Conservation (phyloP, 352 stramenopile species). For the Phytophthora macrochlamydospora region DNA sequence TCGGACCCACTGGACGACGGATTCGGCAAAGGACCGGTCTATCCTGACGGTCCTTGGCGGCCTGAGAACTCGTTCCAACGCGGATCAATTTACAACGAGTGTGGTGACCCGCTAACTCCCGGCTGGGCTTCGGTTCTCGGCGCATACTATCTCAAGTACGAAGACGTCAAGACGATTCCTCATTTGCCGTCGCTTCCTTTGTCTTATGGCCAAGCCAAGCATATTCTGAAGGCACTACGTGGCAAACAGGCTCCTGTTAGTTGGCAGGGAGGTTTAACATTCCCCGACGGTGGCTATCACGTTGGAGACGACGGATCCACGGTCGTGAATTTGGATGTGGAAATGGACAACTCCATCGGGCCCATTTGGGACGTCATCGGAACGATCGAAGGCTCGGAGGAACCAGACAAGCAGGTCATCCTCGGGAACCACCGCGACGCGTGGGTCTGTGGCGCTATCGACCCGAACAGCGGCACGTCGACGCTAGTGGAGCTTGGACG, state of each 20-base stretch:
- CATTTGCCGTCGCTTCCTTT: slow-evolving; percentile 73
- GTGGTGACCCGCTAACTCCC: slow-evolving; percentile 69
- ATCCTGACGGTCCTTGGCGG: slow-evolving; percentile 84
- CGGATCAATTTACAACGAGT: slow-evolving; percentile 84
- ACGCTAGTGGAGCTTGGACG: slow-evolving; percentile 79
- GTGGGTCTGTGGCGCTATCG: slow-evolving; percentile 88
- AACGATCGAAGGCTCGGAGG: slow-evolving; percentile 58
- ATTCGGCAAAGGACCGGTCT: slow-evolving; percentile 59
- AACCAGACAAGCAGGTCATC: slow-evolving; percentile 73
- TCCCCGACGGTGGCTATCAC: slow-evolving; percentile 60
- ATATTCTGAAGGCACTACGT: slow-evolving; percentile 63
- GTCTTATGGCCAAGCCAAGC: slow-evolving; percentile 76
- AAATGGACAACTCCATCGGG: slow-evolving; percentile 76
- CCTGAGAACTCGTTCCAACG: slow-evolving; percentile 80
- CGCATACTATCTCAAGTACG: slow-evolving; percentile 43
- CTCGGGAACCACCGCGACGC: slow-evolving; percentile 91
- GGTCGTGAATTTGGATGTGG: slow-evolving; percentile 56
- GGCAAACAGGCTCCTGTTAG: slow-evolving; percentile 50
- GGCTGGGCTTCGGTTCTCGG: slow-evolving; percentile 46
- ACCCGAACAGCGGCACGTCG: slow-evolving; percentile 84
- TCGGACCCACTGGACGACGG: slow-evolving; percentile 88
- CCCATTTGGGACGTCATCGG: slow-evolving; percentile 90
- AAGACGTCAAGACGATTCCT: slow-evolving; percentile 60
- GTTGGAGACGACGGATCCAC: slow-evolving; percentile 71
- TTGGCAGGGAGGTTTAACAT: slow-evolving; percentile 63